phyloP scores from a whole-genome alignment of 306 rosid genomes.

The Macrotyloma uniflorum region DNA sequence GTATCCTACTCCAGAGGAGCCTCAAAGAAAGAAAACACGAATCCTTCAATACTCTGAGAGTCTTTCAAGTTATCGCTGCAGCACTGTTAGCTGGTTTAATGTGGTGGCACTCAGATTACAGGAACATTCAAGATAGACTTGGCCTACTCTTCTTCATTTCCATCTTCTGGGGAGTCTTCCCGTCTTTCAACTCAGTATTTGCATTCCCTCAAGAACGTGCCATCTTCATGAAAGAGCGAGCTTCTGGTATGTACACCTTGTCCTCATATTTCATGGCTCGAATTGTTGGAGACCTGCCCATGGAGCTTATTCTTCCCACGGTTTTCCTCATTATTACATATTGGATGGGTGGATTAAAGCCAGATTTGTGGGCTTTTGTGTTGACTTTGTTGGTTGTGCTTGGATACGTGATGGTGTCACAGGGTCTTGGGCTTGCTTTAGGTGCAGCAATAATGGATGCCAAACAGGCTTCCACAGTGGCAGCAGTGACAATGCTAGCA shows the following conservation, averaged over 20 bases:
- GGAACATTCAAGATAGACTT: conserved; percentile 78
- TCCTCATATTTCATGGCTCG: conserved; percentile 85
- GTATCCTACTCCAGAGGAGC: conserved; percentile 73
- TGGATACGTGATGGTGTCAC: conserved; percentile 81
- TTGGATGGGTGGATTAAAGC: conserved; percentile 84
- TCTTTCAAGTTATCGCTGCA: conserved; percentile 74
- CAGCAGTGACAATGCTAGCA: conserved; percentile 84
- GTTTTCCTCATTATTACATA: conserved; percentile 63
- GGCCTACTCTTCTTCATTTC: conserved; percentile 93
- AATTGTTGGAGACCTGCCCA: conserved; percentile 81
- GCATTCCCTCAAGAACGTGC: conserved; percentile 95
- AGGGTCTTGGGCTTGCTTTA: conserved; percentile 88
- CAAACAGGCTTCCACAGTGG: conserved; percentile 84
- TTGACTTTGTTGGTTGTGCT: conserved; percentile 59
- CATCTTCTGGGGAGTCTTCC: conserved; percentile 95
- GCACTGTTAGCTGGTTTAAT: conserved; percentile 76
- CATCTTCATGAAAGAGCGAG: conserved; percentile 71
- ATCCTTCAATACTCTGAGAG: conserved; percentile 73
- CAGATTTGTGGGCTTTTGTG: conserved; percentile 62
- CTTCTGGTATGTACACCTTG: conserved; percentile 85
- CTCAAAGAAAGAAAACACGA: conserved; percentile 88
- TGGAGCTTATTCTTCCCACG: conserved; percentile 93
- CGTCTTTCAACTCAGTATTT: conserved; percentile 79
- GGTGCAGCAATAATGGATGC: conserved; percentile 95
- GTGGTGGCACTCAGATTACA: conserved; percentile 90